phyloP scores from a whole-genome alignment of 2,329 filamentous ascomycete species.

The Pseudogymnoascus sp. region DNA sequence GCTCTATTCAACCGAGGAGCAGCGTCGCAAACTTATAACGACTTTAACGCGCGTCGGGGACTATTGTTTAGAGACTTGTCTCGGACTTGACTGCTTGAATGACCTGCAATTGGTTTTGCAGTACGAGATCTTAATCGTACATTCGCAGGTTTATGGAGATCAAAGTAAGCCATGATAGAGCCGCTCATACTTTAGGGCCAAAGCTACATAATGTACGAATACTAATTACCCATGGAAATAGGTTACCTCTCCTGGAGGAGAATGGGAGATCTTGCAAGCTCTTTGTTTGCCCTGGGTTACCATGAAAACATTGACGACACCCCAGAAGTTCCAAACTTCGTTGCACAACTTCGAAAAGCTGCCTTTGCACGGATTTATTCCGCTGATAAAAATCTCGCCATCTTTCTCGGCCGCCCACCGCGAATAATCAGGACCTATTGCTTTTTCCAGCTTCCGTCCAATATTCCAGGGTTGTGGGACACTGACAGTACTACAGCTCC shows the following conservation, averaged over 20 bases:
- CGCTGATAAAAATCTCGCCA: constrained; percentile 39
- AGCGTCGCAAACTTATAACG: constrained; percentile 14
- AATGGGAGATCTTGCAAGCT: constrained; percentile 38
- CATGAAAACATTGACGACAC: constrained; percentile 33
- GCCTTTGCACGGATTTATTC: constrained; percentile 37
- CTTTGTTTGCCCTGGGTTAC: constrained; percentile 39
- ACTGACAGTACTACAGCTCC: neutral
- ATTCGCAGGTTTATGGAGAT: constrained; percentile 36
- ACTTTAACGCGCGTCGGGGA: constrained; percentile 19
- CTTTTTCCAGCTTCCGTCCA: constrained; percentile 28
- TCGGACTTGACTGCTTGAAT: constrained; percentile 30
- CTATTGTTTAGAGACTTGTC: constrained; percentile 17
- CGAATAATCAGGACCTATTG: constrained; percentile 37
- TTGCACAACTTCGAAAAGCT: constrained; percentile 32
- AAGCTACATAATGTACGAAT: neutral
- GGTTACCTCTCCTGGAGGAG: constrained; percentile 40
- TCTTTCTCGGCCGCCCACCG: constrained; percentile 43
- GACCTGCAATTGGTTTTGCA: constrained; percentile 38
- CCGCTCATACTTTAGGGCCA: neutral
- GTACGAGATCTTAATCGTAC: constrained; percentile 40
- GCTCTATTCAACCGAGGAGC: constrained; percentile 14
- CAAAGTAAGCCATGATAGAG: constrained; percentile 30
- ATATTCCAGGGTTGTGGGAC: neutral
- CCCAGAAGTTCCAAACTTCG: constrained; percentile 25
- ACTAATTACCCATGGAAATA: constrained; percentile 15